Percentiles rank a stretch among this genome's conserved stretches.
Conservation (phyloP, 805 yeast species). For the Metschnikowia noctiluminum region DNA sequence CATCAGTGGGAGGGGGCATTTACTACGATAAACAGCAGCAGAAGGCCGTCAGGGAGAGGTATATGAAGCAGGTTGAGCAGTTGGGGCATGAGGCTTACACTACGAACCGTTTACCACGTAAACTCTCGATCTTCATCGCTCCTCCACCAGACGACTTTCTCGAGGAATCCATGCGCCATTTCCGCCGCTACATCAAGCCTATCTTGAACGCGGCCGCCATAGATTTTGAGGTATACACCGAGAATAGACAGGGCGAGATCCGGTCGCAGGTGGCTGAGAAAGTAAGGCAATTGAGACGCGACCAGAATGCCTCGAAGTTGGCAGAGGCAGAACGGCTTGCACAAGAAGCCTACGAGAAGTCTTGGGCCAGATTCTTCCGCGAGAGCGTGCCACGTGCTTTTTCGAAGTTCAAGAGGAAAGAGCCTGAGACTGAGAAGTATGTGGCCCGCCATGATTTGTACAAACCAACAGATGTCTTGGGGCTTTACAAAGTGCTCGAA, state of each 20-base stretch:
- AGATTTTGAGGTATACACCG: conserved; percentile 76
- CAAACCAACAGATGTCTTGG: conserved; percentile 48
- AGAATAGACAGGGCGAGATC: conserved; percentile 85
- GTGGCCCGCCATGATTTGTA: conserved; percentile 37
- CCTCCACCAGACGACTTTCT: conserved; percentile 97
- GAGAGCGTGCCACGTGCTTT: conserved; percentile 11
- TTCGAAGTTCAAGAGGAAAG: conserved; percentile 13
- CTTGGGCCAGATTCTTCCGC: conserved; percentile 29
- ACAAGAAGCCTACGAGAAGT: conserved; percentile 16
- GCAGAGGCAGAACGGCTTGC: conserved; percentile 4
- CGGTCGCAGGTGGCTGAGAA: conserved; percentile 78
- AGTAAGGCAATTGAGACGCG: conserved; percentile 65
- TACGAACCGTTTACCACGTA: conserved; percentile 61
- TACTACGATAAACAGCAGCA: conserved; percentile 78
- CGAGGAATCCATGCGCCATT: conserved; percentile 67
- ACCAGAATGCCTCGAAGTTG: conserved; percentile 12
- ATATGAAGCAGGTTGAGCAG: conserved; percentile 57
- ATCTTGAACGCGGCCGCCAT: conserved; percentile 77
- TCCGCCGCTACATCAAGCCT: conserved; percentile 82
- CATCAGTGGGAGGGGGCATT: conserved; percentile 67
- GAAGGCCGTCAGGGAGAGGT: conserved; percentile 56
- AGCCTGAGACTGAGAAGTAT: conserved; percentile 26
- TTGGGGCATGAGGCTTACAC: conserved; percentile 46
- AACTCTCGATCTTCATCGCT: conserved; percentile 76
- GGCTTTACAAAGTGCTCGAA: conserved; percentile 44